phyloP scores from a whole-genome alignment of 108 stramenopile species.

The Parietichytrium sp. region DNA sequence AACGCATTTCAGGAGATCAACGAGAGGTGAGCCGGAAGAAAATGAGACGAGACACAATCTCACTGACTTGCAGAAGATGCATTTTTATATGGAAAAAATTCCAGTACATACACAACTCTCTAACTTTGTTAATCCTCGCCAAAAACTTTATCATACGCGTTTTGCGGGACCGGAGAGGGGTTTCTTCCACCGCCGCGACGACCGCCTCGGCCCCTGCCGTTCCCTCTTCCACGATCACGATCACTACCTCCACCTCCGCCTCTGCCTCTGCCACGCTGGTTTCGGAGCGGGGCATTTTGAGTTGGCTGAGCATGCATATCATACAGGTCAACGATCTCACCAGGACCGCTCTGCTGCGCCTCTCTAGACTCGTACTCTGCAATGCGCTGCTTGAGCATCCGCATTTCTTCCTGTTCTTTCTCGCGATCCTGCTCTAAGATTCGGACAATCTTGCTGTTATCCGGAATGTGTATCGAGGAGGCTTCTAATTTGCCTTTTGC shows the following conservation, averaged over 20 bases:
- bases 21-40: too few species aligned
- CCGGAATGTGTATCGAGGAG: not conserved
- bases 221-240: not conserved
- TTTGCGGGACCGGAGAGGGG: too few species aligned
- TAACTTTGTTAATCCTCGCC: too few species aligned
- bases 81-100: too few species aligned
- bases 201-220: not conserved
- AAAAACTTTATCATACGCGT: not conserved
- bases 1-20: too few species aligned
- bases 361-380: slow-evolving; percentile 3
- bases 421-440: not conserved
- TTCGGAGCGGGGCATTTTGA: not conserved
- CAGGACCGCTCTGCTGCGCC: not conserved
- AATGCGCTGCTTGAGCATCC: slow-evolving; percentile 7
- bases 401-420: not conserved
- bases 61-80: too few species aligned
- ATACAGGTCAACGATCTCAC: not conserved
- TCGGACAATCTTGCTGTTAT: not conserved
- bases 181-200: not conserved
- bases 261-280: not conserved
- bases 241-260: not conserved
- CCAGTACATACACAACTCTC: too few species aligned
- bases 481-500: slow-evolving; percentile 13
- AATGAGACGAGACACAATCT: too few species aligned
- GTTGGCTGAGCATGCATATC: not conserved